Conservation (phyloP, 225 moss, liverwort and hornwort species). For the Marchantia paleacea region DNA sequence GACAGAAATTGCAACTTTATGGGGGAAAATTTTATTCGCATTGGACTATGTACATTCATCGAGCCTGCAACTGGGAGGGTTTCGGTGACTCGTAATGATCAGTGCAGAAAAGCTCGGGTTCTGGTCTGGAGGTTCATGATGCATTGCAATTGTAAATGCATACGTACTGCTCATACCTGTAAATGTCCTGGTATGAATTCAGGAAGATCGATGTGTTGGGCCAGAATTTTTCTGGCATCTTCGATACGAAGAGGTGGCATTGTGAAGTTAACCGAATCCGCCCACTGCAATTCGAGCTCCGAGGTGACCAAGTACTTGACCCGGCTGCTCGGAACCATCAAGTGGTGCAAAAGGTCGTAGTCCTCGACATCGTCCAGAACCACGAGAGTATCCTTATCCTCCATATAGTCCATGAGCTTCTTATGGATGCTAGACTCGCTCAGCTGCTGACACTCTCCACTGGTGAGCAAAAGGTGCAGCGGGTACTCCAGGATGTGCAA, state of each 20-base stretch:
- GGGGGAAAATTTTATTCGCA: neutral
- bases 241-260: constrained; percentile 32
- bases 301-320: constrained; percentile 51
- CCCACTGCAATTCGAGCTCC: constrained; percentile 41
- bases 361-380: constrained; percentile 42
- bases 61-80: too few species aligned
- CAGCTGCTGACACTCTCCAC: constrained; percentile 41
- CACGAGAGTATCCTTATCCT: constrained; percentile 34
- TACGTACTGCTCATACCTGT: constrained; percentile 19
- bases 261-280: constrained; percentile 29
- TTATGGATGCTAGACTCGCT: constrained; percentile 37
- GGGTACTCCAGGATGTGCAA: constrained; percentile 38
- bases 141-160: neutral
- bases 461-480: constrained; percentile 34
- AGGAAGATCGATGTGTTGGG: constrained; percentile 36
- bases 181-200: constrained; percentile 31
- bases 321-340: constrained; percentile 37
- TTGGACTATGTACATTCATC: neutral
- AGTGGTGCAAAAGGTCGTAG: constrained; percentile 41
- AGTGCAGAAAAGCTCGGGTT: neutral
- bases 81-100: neutral
- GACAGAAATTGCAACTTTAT: neutral
- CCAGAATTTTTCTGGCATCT: constrained; percentile 36
- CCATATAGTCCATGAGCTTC: constrained; percentile 41
- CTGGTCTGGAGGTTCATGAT: neutral